Evolutionary conservation across 768 basidiomycete species (phyloP).

Genomic region (Mycena metata): DNA sequence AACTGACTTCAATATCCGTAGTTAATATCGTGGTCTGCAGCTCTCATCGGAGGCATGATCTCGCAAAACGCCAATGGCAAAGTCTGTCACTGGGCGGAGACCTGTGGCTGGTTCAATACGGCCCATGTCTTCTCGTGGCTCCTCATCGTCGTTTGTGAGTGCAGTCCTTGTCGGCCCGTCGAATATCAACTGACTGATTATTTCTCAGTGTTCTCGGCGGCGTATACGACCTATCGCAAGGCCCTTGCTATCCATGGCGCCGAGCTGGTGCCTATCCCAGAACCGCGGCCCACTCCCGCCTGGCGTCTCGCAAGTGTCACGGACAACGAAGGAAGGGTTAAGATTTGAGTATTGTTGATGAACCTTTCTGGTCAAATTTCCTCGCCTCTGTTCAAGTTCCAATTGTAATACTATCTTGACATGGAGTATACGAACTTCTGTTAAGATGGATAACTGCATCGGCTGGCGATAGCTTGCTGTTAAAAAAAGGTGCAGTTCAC

Average conservation of each 20-base stretch:
- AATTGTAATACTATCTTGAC: too few species aligned
- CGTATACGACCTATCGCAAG: constrained; percentile 23
- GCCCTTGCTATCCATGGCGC: constrained; percentile 24
- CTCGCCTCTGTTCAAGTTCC: too few species aligned
- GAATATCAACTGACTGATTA: not conserved
- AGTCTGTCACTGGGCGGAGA: not conserved
- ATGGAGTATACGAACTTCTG: too few species aligned
- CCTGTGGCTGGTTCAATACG: constrained; percentile 10
- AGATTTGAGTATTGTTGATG: too few species aligned
- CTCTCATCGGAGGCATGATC: constrained; percentile 9
- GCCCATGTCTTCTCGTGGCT: constrained; percentile 27
- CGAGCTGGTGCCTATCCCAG: constrained; percentile 3
- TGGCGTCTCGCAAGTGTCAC: constrained; percentile 19
- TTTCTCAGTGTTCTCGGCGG: constrained; percentile 27
- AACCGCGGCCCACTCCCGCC: not conserved
- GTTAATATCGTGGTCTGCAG: not conserved
- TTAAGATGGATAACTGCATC: too few species aligned
- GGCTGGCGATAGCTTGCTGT: too few species aligned
- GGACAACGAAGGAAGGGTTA: not conserved
- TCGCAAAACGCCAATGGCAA: not conserved
- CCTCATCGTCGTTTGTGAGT: constrained; percentile 20
- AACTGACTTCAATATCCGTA: not conserved
- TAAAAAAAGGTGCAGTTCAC: too few species aligned
- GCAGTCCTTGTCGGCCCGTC: not conserved
- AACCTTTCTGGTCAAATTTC: too few species aligned